Evolutionary conservation across 1,139 yeast species (phyloP), one percentile per base, ranked within the genome.

Genomic region (Sugiyamaella neomexicana): DNA sequence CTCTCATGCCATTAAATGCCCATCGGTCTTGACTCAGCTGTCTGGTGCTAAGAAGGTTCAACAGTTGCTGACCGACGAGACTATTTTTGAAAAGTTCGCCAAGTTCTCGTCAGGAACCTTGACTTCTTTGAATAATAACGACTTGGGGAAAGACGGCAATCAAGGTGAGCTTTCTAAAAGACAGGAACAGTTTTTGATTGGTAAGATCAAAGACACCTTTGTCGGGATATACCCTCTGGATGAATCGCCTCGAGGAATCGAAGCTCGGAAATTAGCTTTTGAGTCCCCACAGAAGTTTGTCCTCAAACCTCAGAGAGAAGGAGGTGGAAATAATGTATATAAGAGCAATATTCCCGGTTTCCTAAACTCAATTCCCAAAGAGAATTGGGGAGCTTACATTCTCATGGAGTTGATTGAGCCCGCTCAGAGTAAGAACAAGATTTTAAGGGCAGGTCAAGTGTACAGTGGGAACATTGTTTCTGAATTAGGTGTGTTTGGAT

Each of bases 291-390:
- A 80, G 56, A 77, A 78, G 36, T 93, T 76, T 69, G 99, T 93
- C 1, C 77, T 93, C 64, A 93, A 93, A 68, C 99, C 99, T 2
- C 99, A 95, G 72, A 81, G 99, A 74, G 99, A 93, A 75, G 99
- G 99, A 38, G 86, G 86, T 45, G 99, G 99, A 20, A 90, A 93
- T 71, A 93, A 93, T 68, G 80, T 93, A 52, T 93, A 93, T 73
- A 88, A 88, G 64, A 80, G 81, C 46, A 86, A 89, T 62, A 93
- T 93, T 54, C 97, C 97, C 1, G 73, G 58, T 0, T 91, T 89
- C 66, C 74, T 93, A 62, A 69, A 78, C 16, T 65, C 75, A 0
- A 68, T 88, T 8, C 82, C 84, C n/a, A 82, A 85, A 64, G 72
- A 76, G 23, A 86, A 86, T 39, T 91, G 97, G 97, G 85, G 83